Conservation (phyloP, 257 asterid genomes). For the Catharanthus roseus region DNA sequence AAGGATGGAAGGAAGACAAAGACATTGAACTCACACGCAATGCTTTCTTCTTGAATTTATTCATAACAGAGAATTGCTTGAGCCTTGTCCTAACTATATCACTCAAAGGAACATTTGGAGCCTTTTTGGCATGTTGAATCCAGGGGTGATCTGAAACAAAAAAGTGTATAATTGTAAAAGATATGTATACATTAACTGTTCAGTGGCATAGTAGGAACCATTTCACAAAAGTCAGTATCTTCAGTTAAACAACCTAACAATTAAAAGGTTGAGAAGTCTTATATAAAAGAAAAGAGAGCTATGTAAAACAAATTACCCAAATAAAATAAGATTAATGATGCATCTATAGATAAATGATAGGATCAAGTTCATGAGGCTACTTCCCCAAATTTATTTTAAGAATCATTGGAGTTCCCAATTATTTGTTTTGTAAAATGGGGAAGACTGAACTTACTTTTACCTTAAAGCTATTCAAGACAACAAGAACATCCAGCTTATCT, state of each 20-base stretch:
- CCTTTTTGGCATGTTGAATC: constrained; percentile 82
- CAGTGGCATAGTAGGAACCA: not conserved
- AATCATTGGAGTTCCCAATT: not conserved
- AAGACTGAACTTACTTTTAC: no score
- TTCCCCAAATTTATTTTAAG: not conserved
- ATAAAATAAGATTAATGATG: not conserved
- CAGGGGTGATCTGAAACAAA: constrained; percentile 71
- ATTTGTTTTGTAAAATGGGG: not conserved
- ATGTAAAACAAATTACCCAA: not conserved
- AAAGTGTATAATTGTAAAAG: not conserved
- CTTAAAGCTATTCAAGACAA: not conserved
- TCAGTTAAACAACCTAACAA: not conserved
- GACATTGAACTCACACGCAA: constrained; percentile 56
- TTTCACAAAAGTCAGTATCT: not conserved
- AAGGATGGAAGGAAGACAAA: not conserved
- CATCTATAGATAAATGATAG: not conserved
- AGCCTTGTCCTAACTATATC: constrained; percentile 85
- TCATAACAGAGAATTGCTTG: constrained; percentile 84
- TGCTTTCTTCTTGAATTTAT: constrained; percentile 87
- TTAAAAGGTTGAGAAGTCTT: not conserved
- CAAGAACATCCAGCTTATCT: not conserved
- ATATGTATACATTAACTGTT: not conserved
- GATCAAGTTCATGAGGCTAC: not conserved
- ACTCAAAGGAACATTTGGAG: constrained; percentile 84
- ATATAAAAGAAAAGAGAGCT: not conserved